Conservation (phyloP, 371 early-diverging fungal species). For the Mortierella sp. region DNA sequence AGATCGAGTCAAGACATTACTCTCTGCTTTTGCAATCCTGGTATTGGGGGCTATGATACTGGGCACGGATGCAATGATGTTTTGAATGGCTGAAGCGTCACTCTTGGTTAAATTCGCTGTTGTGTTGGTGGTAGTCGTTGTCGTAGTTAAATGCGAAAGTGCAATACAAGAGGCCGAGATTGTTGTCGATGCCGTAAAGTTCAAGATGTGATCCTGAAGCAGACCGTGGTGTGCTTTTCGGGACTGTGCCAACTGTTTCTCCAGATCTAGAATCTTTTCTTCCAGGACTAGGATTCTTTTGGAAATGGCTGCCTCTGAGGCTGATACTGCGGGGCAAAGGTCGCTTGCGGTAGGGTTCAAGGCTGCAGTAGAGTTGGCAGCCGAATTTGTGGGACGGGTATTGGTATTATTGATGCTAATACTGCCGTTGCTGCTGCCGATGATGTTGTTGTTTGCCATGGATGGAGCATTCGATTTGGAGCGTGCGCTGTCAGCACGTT, state of each 20-base stretch:
- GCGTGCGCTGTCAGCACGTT: constrained; percentile 4
- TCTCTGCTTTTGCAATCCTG: not conserved
- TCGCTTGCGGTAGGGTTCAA: not conserved
- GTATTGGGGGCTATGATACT: not conserved
- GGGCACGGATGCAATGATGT: constrained; percentile 16
- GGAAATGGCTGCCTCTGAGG: not conserved
- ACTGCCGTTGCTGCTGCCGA: constrained; percentile 4
- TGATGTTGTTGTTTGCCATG: not conserved
- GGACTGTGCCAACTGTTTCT: constrained; percentile 33
- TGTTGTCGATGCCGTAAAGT: constrained; percentile 1
- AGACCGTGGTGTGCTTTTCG: constrained; percentile 32
- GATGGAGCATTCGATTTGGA: not conserved
- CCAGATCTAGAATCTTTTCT: constrained; percentile 26
- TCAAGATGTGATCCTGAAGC: constrained; percentile 33
- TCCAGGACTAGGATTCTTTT: not conserved
- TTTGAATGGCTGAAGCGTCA: constrained; percentile 23
- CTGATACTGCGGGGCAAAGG: not conserved
- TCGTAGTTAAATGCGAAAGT: not conserved
- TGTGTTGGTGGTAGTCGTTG: not conserved
- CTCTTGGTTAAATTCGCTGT: not conserved
- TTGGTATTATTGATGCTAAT: not conserved
- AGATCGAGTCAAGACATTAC: not conserved
- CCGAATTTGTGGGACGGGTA: not conserved
- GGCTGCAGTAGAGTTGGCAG: not conserved
- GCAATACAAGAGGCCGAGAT: constrained; percentile 6